Base-by-base conservation (phyloP, 2,329 filamentous ascomycete genomes). In the Sclerotinia subarctica region DNA sequence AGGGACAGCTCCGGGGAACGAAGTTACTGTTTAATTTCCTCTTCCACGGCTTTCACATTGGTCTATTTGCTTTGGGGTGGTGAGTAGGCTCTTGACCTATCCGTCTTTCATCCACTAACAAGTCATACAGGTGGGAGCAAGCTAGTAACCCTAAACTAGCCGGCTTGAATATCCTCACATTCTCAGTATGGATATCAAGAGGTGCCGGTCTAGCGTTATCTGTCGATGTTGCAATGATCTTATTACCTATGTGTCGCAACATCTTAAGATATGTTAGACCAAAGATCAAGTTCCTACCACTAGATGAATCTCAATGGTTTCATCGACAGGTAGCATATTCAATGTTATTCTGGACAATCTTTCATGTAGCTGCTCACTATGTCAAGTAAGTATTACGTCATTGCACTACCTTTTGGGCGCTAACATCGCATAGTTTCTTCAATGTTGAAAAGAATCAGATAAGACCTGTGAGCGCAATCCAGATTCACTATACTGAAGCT, bases 251-350 rank as follows among this genome's bases (percentile, higher is more conserved):
- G 83, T 99, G 94, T 83, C 86, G 95, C 73, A 98, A 94, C 69
- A 82, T 98, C 44, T 86, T 99, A 77, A 88, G 92, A 78, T 90
- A 88, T 77, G 79, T 98, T 68, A 87, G 95, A 72, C 95, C 95
- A 35, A 96, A 96, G 82, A 81, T 97, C 72, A 87, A 88, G 79
- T 97, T 91, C 82, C 78, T 98, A 17, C 95, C 95, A 6, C 85
- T 99, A n/a, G 95, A 99, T 76, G 95, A 99, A 81, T 96, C 93
- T 69, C 86, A 94, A 73, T 99, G 93, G 93, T 96, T 99, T 80
- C 95, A 99, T 82, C 86, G 94, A 72, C 95, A 99, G 79, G 86
- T 96, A 54, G 94, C 95, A 24, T 99, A 99, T 78, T 84, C 93
- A 1, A 83, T 98, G 81, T 83, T 98, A 3, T 77, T 97, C 67